Conservation (phyloP, 768 basidiomycete genomes). For the Galerina marginata region DNA sequence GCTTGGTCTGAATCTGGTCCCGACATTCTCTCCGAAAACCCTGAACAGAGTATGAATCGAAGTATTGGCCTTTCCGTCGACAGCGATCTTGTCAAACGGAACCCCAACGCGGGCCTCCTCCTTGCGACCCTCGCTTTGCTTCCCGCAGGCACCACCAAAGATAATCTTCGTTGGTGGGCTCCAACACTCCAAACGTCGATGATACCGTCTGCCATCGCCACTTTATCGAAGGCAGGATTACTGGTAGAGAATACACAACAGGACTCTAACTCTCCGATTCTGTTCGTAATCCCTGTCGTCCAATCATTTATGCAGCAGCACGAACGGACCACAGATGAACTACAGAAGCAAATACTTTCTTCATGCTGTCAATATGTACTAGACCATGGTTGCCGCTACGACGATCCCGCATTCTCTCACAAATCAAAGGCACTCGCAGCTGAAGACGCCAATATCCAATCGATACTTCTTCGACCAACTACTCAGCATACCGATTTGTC, state of each 20-base stretch:
- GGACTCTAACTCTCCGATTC: constrained; percentile 2
- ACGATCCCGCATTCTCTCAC: constrained; percentile 9
- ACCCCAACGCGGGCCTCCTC: constrained; percentile 24
- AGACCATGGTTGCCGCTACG: constrained; percentile 14
- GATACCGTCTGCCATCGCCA: not conserved
- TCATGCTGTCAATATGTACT: constrained; percentile 20
- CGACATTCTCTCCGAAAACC: constrained; percentile 17
- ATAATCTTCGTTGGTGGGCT: constrained; percentile 10
- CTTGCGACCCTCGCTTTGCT: constrained; percentile 28
- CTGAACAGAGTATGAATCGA: constrained; percentile 23
- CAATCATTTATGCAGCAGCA: constrained; percentile 15
- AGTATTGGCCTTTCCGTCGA: constrained; percentile 28
- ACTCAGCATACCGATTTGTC: not conserved
- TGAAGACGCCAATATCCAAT: constrained; percentile 18
- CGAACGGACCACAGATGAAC: not conserved
- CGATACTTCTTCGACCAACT: constrained; percentile 12
- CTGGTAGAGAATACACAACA: not conserved
- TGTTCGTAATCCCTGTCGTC: not conserved
- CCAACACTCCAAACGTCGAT: constrained; percentile 3
- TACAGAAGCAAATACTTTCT: not conserved
- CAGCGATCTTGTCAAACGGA: constrained; percentile 17
- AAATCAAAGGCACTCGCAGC: constrained; percentile 13
- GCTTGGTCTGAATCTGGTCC: constrained; percentile 14
- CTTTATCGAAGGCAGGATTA: not conserved
- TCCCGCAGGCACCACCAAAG: constrained; percentile 16